Evolutionary conservation across 2,329 filamentous ascomycete genomes (phyloP), one percentile per base, ranked within the genome.

Genomic region (Fusarium foetens): DNA sequence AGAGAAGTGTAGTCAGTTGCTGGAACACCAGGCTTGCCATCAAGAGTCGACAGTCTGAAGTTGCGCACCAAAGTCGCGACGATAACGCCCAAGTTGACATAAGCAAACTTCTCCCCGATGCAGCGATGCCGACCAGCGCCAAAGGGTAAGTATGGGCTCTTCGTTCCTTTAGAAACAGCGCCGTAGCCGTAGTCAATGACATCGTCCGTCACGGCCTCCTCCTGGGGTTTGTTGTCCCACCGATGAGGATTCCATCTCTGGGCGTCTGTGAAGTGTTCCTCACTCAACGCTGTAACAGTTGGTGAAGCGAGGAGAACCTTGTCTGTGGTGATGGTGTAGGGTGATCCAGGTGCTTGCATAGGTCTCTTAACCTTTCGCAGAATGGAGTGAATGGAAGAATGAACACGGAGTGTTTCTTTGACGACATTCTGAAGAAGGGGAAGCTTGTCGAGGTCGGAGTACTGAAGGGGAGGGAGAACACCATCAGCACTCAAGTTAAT

Each of bases 21-120:
- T 3, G 91, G 87, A 41, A 93, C 86, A 0, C 84, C 83, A 59
- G 83, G 83, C 67, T 81, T 85, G 1, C 87, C 90, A 59, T 89
- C 86, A 9, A 87, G 71, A 48, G 90, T 91, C 52, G 78, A 81
- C 48, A 93, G 84, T 77, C 86, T 88, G 77, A 93, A 87, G 52
- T 89, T 83, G 16, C 90, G 83, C 14, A 93, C 86, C 66, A 93
- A 79, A 0, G 86, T 89, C 1, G 87, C 86, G 29, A 93, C 81
- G 67, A 94, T 93, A 13, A 89, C 89, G 21, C 86, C 86, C 45
- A 94, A 79, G 76, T 94, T 92, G 48, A 92, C 80, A 75, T 93
- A 93, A 1, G 92, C 91, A 79, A 93, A 94, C 78, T 93, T 91
- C 82, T 94, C 92, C 23, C 92, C 92, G 65, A 94, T 93, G 75